These are phyloP conservation scores for Sporothrix brunneoviolacea DNA, from an alignment of 2,329 filamentous ascomycete species.

Conservation along the genomic window DNA sequence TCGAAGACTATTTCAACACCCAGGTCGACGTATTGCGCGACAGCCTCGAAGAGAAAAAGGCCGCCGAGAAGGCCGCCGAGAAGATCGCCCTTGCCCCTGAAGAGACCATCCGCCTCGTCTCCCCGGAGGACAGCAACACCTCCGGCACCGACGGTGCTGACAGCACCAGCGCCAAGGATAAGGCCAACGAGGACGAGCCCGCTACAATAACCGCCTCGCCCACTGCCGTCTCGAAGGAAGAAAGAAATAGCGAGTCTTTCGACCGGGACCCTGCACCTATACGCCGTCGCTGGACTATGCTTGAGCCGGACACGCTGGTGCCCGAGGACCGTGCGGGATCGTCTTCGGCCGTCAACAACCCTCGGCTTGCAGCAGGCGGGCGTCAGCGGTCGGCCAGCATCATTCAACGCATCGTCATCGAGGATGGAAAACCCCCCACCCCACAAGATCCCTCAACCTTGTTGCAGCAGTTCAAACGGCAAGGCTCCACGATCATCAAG, in stretches of 20 bases:
- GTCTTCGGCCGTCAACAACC: conserved; percentile 20
- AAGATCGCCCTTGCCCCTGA: conserved; percentile 16
- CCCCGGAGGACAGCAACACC: conserved; percentile 17
- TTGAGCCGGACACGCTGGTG: conserved; percentile 7
- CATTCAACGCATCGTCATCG: conserved; percentile 52
- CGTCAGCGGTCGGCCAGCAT: conserved; percentile 51
- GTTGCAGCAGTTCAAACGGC: conserved; percentile 36
- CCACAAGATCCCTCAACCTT: conserved; percentile 36
- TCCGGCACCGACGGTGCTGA: not conserved
- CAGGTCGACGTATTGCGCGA: conserved; percentile 82
- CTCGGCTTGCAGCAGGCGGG: conserved; percentile 26
- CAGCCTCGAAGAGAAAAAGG: conserved; percentile 47
- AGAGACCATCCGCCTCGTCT: conserved; percentile 30
- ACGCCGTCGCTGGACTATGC: conserved; percentile 30
- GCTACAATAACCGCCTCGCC: not conserved
- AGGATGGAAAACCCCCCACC: conserved; percentile 36
- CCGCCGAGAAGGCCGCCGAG: conserved; percentile 25
- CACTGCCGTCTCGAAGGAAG: not conserved
- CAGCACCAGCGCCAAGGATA: not conserved
- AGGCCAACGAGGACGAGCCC: not conserved
- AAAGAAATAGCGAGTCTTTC: conserved; percentile 8
- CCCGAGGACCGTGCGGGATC: conserved; percentile 16
- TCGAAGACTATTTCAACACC: conserved; percentile 94
- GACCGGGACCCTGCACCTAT: conserved; percentile 22
- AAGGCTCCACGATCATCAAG: conserved; percentile 53